Percentiles rank a stretch among this genome's conserved stretches.
Evolutionary conservation across 1,284 basidiomycete species (phyloP).

Genomic region (Calocybe gambosa): DNA sequence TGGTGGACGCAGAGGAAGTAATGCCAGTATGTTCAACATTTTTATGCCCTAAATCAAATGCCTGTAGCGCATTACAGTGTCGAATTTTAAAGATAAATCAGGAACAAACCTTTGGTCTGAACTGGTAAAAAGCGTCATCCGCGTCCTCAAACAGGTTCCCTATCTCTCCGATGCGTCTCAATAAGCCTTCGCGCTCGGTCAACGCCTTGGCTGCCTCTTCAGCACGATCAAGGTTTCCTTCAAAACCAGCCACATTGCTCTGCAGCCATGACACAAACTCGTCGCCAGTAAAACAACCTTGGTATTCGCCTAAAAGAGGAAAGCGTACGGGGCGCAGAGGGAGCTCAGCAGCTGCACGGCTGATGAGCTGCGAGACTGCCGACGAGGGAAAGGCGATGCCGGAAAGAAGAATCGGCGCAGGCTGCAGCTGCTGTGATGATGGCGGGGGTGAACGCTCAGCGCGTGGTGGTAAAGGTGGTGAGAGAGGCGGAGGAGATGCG

Average conservation of each 20-base stretch:
- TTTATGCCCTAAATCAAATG: slow-evolving; percentile 57
- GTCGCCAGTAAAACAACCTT: slow-evolving; percentile 65
- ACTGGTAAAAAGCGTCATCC: slow-evolving; percentile 76
- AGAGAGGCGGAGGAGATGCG: slow-evolving; percentile 60
- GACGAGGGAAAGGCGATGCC: slow-evolving; percentile 63
- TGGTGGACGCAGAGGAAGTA: slow-evolving; percentile 28
- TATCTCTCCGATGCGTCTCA: slow-evolving; percentile 75
- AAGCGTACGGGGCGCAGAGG: slow-evolving; percentile 63
- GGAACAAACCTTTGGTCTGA: slow-evolving; percentile 59
- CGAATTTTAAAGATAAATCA: not conserved
- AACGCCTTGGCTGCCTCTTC: slow-evolving; percentile 76
- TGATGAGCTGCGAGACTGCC: slow-evolving; percentile 62
- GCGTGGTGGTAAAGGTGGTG: slow-evolving; percentile 47
- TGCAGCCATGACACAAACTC: slow-evolving; percentile 26
- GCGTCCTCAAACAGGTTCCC: slow-evolving; percentile 73
- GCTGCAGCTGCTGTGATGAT: slow-evolving; percentile 19
- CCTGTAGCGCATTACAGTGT: slow-evolving; percentile 32
- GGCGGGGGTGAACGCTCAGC: slow-evolving; percentile 30
- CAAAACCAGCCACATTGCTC: slow-evolving; percentile 21
- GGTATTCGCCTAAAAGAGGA: slow-evolving; percentile 83
- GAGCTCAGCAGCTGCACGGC: slow-evolving; percentile 57
- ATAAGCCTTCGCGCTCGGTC: slow-evolving; percentile 66
- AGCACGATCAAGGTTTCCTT: slow-evolving; percentile 68
- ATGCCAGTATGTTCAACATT: slow-evolving; percentile 24
- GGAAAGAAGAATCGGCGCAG: slow-evolving; percentile 61